Conservation (phyloP, 208 protist species). For the Leishmania braziliensis region DNA sequence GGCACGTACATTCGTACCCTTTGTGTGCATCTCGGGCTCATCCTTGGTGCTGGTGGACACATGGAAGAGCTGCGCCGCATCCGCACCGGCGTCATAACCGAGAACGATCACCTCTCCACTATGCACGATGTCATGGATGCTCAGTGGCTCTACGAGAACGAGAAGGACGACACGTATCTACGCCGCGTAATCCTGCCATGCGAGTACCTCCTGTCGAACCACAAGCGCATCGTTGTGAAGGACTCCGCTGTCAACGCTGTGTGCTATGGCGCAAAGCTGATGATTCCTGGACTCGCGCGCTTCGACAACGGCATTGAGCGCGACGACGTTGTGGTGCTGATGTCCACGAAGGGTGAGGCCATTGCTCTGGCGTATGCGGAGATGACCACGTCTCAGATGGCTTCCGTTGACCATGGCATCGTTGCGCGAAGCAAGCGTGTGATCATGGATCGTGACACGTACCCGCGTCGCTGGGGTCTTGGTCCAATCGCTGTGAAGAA, state of each 20-base stretch:
- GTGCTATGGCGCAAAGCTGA: constrained; percentile 99
- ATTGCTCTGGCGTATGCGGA: constrained; percentile 98
- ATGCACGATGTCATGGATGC: constrained; percentile 99
- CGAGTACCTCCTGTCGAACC: constrained; percentile 96
- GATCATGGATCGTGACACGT: constrained; percentile 99
- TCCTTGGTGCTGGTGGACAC: constrained; percentile 98
- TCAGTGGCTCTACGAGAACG: constrained; percentile 97
- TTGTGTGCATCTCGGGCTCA: constrained; percentile 99
- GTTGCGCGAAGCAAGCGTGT: constrained; percentile 99
- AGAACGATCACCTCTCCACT: constrained; percentile 97
- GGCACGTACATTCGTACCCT: constrained; percentile 99
- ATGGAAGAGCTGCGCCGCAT: constrained; percentile 99
- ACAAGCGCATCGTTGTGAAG: constrained; percentile 99
- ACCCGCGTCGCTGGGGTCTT: constrained; percentile 98
- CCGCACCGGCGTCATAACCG: constrained; percentile 96
- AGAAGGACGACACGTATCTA: constrained; percentile 97
- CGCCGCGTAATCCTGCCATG: constrained; percentile 98
- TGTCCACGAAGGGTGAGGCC: constrained; percentile 99
- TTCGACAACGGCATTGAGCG: constrained; percentile 97
- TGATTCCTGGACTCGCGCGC: constrained; percentile 98
- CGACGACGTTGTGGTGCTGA: constrained; percentile 98
- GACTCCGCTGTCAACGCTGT: constrained; percentile 99
- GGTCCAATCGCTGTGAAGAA: constrained; percentile 96
- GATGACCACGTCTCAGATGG: constrained; percentile 98
- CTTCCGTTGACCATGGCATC: constrained; percentile 97